These are phyloP conservation scores for Silene conica DNA, from an alignment of 148 eudicot genomes.

Conservation along the genomic window DNA sequence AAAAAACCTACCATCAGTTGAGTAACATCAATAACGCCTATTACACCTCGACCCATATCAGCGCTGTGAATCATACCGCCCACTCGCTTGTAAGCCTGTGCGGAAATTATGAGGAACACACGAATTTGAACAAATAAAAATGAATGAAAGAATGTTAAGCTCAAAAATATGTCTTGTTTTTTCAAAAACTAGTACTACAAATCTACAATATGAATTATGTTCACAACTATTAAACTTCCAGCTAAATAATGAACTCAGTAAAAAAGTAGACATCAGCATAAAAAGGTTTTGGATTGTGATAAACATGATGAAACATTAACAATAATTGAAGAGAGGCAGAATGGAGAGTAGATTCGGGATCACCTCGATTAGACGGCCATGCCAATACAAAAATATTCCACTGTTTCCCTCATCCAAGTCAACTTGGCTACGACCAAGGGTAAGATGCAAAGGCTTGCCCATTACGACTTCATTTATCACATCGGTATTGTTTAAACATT, in stretches of 20 bases:
- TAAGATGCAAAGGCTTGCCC: slow-evolving; percentile 50
- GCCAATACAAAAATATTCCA: slow-evolving; percentile 84
- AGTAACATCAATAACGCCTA: slow-evolving; percentile 72
- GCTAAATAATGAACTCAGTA: background rate
- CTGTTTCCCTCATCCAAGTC: slow-evolving; percentile 70
- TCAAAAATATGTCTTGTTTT: too few relatives aligned
- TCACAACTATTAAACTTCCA: background rate
- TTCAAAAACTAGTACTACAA: too few relatives aligned
- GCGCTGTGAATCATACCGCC: slow-evolving; percentile 77
- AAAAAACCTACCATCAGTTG: slow-evolving; percentile 48
- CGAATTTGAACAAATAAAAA: too few relatives aligned
- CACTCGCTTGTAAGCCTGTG: slow-evolving; percentile 78
- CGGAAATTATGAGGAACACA: slow-evolving; percentile 1
- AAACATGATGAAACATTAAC: background rate
- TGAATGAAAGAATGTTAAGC: too few relatives aligned
- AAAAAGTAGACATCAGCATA: background rate
- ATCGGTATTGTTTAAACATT: slow-evolving; percentile 45
- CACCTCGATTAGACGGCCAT: slow-evolving; percentile 77
- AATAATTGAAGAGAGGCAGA: background rate
- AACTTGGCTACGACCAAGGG: slow-evolving; percentile 52
- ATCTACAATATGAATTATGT: background rate
- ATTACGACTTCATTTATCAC: slow-evolving; percentile 37
- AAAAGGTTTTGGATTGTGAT: background rate
- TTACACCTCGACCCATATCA: slow-evolving; percentile 69
- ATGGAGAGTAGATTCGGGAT: background rate